Percentiles rank a stretch among this genome's conserved stretches.
Conservation (phyloP, 2,329 filamentous ascomycete species). For the Fusarium sp. region DNA sequence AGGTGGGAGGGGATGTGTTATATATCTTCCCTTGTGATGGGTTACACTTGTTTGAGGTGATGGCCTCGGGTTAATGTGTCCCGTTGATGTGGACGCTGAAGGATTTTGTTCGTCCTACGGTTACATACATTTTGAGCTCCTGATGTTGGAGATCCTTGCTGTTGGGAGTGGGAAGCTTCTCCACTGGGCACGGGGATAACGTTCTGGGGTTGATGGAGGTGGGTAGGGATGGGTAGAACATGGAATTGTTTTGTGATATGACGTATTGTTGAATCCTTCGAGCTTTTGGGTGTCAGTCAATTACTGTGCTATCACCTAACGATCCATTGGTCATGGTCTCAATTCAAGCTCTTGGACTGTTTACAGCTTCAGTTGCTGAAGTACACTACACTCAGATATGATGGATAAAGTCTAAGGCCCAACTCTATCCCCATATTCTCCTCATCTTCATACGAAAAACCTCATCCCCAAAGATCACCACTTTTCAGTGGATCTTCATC, state of each 20-base stretch:
- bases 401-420: neutral
- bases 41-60: neutral
- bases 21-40: conserved; percentile 6
- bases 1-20: neutral
- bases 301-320: accelerated
- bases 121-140: conserved; percentile 9
- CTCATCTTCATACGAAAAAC: neutral
- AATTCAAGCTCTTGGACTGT: accelerated
- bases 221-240: neutral
- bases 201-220: conserved; percentile 23
- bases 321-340: accelerated
- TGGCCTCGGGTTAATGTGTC: neutral
- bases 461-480: conserved; percentile 4
- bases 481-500: neutral
- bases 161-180: neutral
- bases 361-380: accelerated
- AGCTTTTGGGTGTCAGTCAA: neutral
- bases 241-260: conserved; percentile 2
- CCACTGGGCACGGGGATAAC: conserved; percentile 19
- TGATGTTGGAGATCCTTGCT: conserved; percentile 30
- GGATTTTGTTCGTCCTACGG: neutral
- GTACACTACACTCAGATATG: no score
- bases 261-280: neutral
- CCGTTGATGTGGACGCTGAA: conserved; percentile 15
- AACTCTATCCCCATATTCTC: conserved; percentile 12